Conservation (phyloP, 306 rosid species). For the Quercus variabilis region DNA sequence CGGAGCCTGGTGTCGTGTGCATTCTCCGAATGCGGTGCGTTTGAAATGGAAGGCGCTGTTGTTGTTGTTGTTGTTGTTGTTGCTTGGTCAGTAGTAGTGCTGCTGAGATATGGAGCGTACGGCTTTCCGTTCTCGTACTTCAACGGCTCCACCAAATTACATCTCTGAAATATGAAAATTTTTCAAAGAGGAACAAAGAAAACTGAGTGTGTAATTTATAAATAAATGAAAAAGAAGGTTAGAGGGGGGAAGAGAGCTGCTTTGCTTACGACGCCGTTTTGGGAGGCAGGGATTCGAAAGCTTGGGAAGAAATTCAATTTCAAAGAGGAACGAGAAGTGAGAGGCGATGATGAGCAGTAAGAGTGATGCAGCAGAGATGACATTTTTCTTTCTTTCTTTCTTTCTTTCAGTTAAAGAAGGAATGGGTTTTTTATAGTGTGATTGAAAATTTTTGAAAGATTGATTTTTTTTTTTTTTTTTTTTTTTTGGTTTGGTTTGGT, state of each 20-base stretch:
- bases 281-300: conserved; percentile 12
- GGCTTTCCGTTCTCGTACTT: conserved; percentile 63
- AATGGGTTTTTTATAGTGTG: too few relatives aligned
- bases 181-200: background rate
- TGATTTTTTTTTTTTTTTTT: too few relatives aligned
- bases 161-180: conserved; percentile 32
- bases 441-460: too few relatives aligned
- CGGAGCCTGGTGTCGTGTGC: conserved; percentile 61
- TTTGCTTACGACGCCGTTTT: conserved; percentile 30
- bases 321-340: conserved; percentile 2
- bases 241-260: background rate
- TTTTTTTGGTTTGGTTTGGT: too few relatives aligned
- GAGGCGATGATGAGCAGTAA: conserved; percentile 6
- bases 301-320: background rate
- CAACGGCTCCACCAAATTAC: conserved; percentile 39
- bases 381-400: background rate
- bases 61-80: background rate
- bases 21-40: conserved; percentile 31
- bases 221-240: background rate
- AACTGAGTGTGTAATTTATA: too few relatives aligned
- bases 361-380: conserved; percentile 25
- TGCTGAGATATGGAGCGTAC: conserved; percentile 1
- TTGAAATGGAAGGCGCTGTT: conserved; percentile 17
- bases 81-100: background rate
- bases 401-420: background rate